These are phyloP conservation scores for Lactarius sp. DNA, from an alignment of 768 basidiomycete species.

Conservation along the genomic window DNA sequence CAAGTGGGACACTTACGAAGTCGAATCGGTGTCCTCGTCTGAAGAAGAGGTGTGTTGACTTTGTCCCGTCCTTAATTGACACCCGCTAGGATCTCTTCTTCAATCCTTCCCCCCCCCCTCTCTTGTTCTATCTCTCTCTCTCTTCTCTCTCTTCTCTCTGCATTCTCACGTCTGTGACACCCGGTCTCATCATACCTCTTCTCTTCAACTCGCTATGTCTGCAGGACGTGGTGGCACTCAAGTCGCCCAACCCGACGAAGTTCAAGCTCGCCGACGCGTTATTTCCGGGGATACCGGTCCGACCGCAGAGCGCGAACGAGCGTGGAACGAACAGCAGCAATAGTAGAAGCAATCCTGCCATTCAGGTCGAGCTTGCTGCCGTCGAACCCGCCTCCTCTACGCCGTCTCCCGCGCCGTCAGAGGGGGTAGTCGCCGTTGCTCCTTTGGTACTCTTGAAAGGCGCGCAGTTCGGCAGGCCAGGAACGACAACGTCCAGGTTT, in stretches of 20 bases:
- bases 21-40: slow-evolving; percentile 20
- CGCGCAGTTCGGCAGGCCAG: slow-evolving; percentile 8
- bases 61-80: slow-evolving; percentile 14
- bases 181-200: slow-evolving; percentile 23
- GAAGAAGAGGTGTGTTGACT: slow-evolving; percentile 26
- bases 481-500: slow-evolving; percentile 14
- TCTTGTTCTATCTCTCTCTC: background rate
- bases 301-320: background rate
- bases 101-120: background rate
- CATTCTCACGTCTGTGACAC: slow-evolving; percentile 11
- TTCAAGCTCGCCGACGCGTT: slow-evolving; percentile 23
- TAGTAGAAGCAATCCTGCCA: background rate
- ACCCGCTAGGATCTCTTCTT: slow-evolving; percentile 14
- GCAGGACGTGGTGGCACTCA: slow-evolving; percentile 25
- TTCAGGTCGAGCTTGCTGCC: slow-evolving; percentile 7
- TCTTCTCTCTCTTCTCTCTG: slow-evolving; percentile 11
- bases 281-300: slow-evolving; percentile 6
- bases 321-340: background rate
- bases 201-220: slow-evolving; percentile 10
- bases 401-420: slow-evolving; percentile 14
- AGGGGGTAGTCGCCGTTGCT: background rate
- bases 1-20: slow-evolving; percentile 14
- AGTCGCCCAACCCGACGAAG: slow-evolving; percentile 22
- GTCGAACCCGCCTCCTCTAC: slow-evolving; percentile 20
- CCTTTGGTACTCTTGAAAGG: slow-evolving; percentile 21